These are phyloP conservation scores for Dovyalis caffra DNA, from an alignment of 345 rosid species.

Conservation along the genomic window DNA sequence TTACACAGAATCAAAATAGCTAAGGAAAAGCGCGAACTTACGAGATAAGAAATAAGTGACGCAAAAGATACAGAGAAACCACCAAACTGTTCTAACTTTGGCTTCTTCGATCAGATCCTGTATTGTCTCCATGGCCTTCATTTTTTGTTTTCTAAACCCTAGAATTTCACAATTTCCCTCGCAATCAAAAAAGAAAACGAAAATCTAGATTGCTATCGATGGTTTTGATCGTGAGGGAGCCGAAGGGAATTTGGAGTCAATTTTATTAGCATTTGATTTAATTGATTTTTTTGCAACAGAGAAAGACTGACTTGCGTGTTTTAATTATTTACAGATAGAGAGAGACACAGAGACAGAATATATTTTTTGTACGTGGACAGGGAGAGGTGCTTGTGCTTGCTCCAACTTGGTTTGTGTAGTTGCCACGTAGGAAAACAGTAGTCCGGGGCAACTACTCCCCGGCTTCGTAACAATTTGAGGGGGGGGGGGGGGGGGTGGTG, in stretches of 20 bases:
- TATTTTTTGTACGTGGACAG: background rate
- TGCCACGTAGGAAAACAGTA: background rate
- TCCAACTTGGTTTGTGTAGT: background rate
- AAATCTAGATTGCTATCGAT: background rate
- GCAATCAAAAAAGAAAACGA: background rate
- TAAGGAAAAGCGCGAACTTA: constrained; percentile 35
- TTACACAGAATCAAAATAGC: background rate
- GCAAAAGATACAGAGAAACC: constrained; percentile 73
- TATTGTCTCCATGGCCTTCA: constrained; percentile 83
- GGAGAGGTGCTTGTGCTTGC: background rate
- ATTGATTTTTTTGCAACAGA: background rate
- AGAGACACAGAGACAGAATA: too few species aligned
- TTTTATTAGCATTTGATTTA: background rate
- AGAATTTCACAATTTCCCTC: background rate
- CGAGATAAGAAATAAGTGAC: constrained; percentile 86
- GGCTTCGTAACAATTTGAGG: too few species aligned
- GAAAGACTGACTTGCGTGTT: too few species aligned
- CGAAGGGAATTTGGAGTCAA: background rate
- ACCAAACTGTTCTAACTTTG: constrained; percentile 77
- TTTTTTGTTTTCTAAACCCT: constrained; percentile 13
- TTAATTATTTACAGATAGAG: too few species aligned
- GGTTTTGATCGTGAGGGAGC: too few species aligned
- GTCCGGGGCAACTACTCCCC: background rate
- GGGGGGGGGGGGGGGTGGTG: too few species aligned
- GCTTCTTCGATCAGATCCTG: constrained; percentile 98